Conservation (phyloP, 1,139 yeast species). For the Maudiozyma humilis region DNA sequence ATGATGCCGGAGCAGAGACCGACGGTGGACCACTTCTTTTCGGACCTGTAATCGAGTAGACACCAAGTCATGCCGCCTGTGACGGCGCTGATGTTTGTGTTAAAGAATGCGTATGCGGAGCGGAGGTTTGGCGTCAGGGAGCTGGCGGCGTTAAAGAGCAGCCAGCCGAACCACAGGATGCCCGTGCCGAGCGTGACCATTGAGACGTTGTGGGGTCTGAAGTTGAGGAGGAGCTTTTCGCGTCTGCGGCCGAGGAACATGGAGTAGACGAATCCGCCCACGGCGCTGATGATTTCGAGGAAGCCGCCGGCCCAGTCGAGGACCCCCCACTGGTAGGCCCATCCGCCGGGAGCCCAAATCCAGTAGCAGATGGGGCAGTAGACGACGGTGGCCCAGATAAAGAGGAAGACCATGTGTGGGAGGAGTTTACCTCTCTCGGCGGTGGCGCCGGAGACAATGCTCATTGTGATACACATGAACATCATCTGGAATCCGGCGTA, state of each 20-base stretch:
- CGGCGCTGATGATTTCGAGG: constrained; percentile 86
- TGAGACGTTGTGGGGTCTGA: constrained; percentile 90
- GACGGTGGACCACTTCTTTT: constrained; percentile 87
- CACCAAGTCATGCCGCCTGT: constrained; percentile 94
- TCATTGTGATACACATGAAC: constrained; percentile 82
- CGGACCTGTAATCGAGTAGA: constrained; percentile 76
- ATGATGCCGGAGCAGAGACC: constrained; percentile 93
- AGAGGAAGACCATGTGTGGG: constrained; percentile 75
- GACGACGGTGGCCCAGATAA: constrained; percentile 84
- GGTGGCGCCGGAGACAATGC: constrained; percentile 88
- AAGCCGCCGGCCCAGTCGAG: constrained; percentile 98
- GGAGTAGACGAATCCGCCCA: constrained; percentile 80
- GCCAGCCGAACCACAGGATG: constrained; percentile 73
- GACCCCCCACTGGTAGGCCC: constrained; percentile 90
- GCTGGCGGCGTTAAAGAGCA: constrained; percentile 81
- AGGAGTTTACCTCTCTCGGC: constrained; percentile 89
- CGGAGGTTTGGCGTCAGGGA: constrained; percentile 50
- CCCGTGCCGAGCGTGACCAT: constrained; percentile 74
- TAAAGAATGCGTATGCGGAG: constrained; percentile 67
- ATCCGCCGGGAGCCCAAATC: constrained; percentile 90
- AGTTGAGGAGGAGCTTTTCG: constrained; percentile 77
- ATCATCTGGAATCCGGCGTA: constrained; percentile 85
- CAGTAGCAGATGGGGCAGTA: constrained; percentile 91
- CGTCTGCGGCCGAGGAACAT: constrained; percentile 76
- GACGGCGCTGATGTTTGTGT: constrained; percentile 82